Percentiles rank a stretch among this genome's conserved stretches.
Conservation (phyloP, 1,284 basidiomycete genomes). For the Ustilago shanxiensis region DNA sequence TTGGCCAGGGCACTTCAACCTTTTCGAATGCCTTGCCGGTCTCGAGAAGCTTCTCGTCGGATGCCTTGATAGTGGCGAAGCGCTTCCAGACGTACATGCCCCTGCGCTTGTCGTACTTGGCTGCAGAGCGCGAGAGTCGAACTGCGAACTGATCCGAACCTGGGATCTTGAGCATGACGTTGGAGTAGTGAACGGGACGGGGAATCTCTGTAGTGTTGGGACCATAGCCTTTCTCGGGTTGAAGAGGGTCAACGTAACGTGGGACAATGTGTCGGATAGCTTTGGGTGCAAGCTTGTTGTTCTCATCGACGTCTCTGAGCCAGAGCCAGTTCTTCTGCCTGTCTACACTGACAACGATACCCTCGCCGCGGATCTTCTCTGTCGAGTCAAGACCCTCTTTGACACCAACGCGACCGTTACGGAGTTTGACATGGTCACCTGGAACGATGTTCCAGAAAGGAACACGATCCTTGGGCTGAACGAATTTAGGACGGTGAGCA, state of each 20-base stretch:
- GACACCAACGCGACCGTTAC: slow-evolving; percentile 62
- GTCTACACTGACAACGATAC: slow-evolving; percentile 64
- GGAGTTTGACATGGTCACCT: slow-evolving; percentile 69
- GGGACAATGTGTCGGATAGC: slow-evolving; percentile 60
- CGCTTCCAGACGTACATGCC: slow-evolving; percentile 66
- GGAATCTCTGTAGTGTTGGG: slow-evolving; percentile 61
- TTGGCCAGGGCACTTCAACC: slow-evolving; percentile 67
- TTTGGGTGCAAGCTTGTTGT: slow-evolving; percentile 64
- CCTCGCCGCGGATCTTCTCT: slow-evolving; percentile 60
- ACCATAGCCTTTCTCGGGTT: slow-evolving; percentile 60
- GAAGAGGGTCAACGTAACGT: slow-evolving; percentile 56
- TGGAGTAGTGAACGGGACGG: slow-evolving; percentile 68
- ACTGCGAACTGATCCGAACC: slow-evolving; percentile 60
- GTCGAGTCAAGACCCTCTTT: slow-evolving; percentile 47
- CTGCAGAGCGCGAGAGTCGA: slow-evolving; percentile 56
- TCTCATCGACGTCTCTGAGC: slow-evolving; percentile 62
- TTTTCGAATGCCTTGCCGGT: slow-evolving; percentile 52
- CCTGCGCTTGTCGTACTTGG: slow-evolving; percentile 54
- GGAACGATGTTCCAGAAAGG: slow-evolving; percentile 71
- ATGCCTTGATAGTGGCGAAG: slow-evolving; percentile 59
- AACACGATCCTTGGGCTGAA: slow-evolving; percentile 70
- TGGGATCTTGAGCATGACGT: slow-evolving; percentile 68
- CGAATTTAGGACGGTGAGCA: slow-evolving; percentile 64
- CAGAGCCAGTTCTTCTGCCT: slow-evolving; percentile 64
- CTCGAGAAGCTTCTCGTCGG: slow-evolving; percentile 45